phyloP scores from a whole-genome alignment of 345 rosid species.

The Gynandropsis gynandra region DNA sequence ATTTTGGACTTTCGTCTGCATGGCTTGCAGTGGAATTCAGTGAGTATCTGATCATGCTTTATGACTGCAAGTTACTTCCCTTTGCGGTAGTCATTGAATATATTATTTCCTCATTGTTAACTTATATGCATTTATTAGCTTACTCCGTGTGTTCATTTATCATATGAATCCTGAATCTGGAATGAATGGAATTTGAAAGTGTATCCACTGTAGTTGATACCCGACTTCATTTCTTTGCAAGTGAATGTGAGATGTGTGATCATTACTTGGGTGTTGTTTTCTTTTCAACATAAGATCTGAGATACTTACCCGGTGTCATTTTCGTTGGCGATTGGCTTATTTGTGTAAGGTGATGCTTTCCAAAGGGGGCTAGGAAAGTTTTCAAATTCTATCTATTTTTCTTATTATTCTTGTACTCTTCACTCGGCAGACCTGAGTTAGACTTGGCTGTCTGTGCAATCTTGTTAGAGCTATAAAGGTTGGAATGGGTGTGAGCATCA shows the following conservation, averaged over 20 bases:
- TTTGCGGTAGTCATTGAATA: not conserved
- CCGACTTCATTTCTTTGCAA: too few relatives aligned
- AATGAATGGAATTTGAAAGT: too few relatives aligned
- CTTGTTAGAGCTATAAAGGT: too few relatives aligned
- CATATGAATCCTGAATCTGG: not conserved
- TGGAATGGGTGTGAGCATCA: too few relatives aligned
- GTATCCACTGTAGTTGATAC: not conserved
- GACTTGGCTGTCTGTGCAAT: too few relatives aligned
- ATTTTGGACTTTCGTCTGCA: slow-evolving; percentile 92
- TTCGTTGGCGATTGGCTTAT: slow-evolving; percentile 1
- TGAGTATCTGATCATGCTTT: slow-evolving; percentile 37
- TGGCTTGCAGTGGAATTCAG: slow-evolving; percentile 95
- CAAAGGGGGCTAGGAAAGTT: not conserved
- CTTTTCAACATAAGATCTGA: not conserved
- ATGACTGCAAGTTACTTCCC: not conserved
- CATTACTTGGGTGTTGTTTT: not conserved
- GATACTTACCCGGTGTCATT: not conserved
- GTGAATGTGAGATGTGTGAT: slow-evolving; percentile 1
- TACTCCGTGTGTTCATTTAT: not conserved
- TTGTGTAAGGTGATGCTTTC: slow-evolving; percentile 1
- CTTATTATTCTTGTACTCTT: not conserved
- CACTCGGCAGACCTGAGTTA: too few relatives aligned
- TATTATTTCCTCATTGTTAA: not conserved
- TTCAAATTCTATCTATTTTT: not conserved
- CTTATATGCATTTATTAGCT: not conserved